Base-by-base conservation (phyloP, 75 land plant genomes). In the Picea sitchensis region DNA sequence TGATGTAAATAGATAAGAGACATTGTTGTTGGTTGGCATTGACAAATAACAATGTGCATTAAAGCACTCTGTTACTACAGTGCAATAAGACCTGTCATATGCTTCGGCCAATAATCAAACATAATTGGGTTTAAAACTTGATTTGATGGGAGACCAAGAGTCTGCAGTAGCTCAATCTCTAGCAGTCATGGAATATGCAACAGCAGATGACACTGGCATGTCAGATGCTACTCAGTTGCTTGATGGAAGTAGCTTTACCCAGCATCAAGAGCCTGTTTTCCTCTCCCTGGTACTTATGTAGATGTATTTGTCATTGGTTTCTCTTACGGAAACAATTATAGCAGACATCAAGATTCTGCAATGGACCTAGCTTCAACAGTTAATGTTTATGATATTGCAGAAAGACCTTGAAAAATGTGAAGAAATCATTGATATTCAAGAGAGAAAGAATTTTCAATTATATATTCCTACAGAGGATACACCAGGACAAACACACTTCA, bases 131-230 rank as follows among this genome's bases (percentile, higher is more conserved):
- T 69, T 41, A 15, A 38, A 69, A 5, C 8, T 69, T 77, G 17
- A 15, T 77, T 51, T 31, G 23, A 86, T 86, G 88, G 75, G 77
- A 36, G 82, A 83, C 59, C 68, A 82, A 61, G 88, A 86, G 54
- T n/a, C 83, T 26, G 58, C 65, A n/a, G 74, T 81, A 56, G 83
- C 75, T n/a, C 65, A 83, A 59, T 26, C 88, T 47, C 34, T 80
- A 67, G 23, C 34, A 3, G 77, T 44, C 2, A 58, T 65, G 68
- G 82, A 80, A 31, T 73, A 80, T 83, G n/a, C 56, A 76, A 41
- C 80, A 36, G 61, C 62, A 38, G 83, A 65, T 3, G 56, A 64
- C 54, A 41, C 58, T 34, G 80, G 2, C 20, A 20, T 71, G 62
- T 41, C 78, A 13, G 58, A 72, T n/a, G 14, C 7, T 34, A 12